Evolutionary conservation across 371 early-diverging fungal species (phyloP).

Genomic region (Apophysomyces trapeziformis): DNA sequence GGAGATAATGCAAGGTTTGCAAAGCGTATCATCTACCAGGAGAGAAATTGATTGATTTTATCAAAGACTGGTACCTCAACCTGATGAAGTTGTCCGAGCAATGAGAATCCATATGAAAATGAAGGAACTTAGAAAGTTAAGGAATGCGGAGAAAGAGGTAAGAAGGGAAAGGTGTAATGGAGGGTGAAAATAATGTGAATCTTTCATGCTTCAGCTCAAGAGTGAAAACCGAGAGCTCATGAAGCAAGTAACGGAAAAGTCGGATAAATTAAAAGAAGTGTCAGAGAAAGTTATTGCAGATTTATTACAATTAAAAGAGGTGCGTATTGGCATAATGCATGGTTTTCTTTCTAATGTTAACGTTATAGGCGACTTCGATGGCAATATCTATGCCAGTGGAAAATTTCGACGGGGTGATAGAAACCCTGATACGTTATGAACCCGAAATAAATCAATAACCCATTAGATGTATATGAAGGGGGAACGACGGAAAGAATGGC

Average conservation of each 20-base stretch:
- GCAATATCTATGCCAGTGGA: conserved; percentile 5
- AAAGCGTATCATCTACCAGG: background rate
- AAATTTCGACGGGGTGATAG: background rate
- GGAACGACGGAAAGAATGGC: background rate
- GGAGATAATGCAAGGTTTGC: background rate
- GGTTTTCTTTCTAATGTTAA: background rate
- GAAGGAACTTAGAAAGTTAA: conserved; percentile 13
- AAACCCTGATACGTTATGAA: background rate
- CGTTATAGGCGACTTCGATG: conserved; percentile 2
- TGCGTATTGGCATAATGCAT: background rate
- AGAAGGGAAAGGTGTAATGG: background rate
- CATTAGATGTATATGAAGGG: background rate
- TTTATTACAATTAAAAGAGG: conserved; percentile 1
- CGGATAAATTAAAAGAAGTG: background rate
- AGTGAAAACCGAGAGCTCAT: conserved; percentile 14
- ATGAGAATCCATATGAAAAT: conserved; percentile 19
- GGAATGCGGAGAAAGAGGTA: conserved; percentile 17
- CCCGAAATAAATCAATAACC: conserved; percentile 5
- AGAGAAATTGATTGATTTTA: background rate
- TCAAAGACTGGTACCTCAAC: conserved; percentile 14
- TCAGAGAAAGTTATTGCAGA: conserved; percentile 4
- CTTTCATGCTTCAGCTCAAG: conserved; percentile 5
- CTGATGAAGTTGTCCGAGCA: conserved; percentile 13
- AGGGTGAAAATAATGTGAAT: background rate
- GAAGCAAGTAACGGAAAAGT: conserved; percentile 13